Conservation (phyloP, 2,329 filamentous ascomycete species). For the Penicillium frequentans region DNA sequence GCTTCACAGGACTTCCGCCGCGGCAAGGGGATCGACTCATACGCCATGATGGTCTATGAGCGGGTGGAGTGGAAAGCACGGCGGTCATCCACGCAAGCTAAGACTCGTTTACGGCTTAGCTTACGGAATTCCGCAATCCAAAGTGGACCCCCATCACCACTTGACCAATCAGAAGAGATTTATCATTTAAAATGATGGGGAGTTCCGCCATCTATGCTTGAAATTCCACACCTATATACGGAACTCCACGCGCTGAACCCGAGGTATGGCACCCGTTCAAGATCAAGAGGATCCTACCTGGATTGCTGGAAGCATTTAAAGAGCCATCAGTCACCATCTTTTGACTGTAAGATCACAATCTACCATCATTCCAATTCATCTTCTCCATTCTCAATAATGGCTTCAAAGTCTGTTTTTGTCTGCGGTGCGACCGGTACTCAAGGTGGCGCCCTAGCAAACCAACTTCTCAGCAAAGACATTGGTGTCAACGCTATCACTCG, state of each 20-base stretch:
- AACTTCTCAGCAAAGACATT: constrained; percentile 28
- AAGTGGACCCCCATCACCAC: not conserved
- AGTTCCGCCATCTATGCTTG: not conserved
- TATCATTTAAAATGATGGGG: not conserved
- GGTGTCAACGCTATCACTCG: constrained; percentile 36
- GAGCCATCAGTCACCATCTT: not conserved
- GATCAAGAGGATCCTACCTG: not conserved
- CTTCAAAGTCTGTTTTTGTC: constrained; percentile 24
- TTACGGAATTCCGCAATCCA: constrained; percentile 20
- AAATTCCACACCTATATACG: not conserved
- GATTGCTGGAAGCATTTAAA: not conserved
- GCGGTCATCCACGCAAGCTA: not conserved
- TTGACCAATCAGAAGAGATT: constrained; percentile 6
- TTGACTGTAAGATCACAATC: not conserved
- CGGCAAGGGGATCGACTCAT: constrained; percentile 44
- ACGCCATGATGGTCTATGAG: not conserved
- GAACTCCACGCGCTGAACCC: not conserved
- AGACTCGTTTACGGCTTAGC: constrained; percentile 1
- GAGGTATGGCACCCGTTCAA: too few species aligned
- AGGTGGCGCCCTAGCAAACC: constrained; percentile 29
- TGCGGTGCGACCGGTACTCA: constrained; percentile 33
- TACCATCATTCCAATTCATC: not conserved
- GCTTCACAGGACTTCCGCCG: constrained; percentile 57
- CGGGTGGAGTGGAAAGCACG: not conserved
- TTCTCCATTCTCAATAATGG: constrained; percentile 8